Conservation (phyloP, 108 stramenopile species). For the Fistulifera pelliculosa region DNA sequence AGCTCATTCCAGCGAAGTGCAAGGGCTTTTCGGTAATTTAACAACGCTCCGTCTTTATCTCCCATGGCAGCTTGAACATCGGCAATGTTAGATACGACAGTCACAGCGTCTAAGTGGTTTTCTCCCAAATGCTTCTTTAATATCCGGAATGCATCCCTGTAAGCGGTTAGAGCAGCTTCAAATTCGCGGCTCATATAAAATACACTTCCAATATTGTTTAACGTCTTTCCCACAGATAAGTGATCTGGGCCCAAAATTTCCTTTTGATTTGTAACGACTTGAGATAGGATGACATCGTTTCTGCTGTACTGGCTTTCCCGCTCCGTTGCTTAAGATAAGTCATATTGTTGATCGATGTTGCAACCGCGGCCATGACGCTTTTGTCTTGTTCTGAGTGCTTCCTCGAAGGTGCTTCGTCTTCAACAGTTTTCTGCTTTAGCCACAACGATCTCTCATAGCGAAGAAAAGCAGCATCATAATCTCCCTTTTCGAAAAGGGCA, state of each 20-base stretch:
- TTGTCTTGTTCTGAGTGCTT: conserved; percentile 13
- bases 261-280: conserved; percentile 48
- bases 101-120: conserved; percentile 52
- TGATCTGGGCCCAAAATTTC: conserved; percentile 47
- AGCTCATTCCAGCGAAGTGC: conserved; percentile 33
- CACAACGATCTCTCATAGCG: conserved; percentile 37
- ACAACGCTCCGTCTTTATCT: conserved; percentile 2
- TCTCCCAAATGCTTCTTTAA: conserved; percentile 33
- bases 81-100: conserved; percentile 62
- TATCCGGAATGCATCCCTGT: conserved; percentile 44
- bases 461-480: conserved; percentile 39
- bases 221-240: conserved; percentile 58
- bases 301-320: conserved; percentile 40
- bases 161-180: conserved; percentile 42
- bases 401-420: conserved; percentile 1
- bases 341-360: conserved; percentile 63
- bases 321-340: conserved; percentile 42
- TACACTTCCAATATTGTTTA: conserved; percentile 69
- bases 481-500: conserved; percentile 38
- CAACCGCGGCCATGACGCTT: conserved; percentile 38
- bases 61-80: conserved; percentile 37
- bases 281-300: conserved; percentile 52
- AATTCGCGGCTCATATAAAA: conserved; percentile 44
- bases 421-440: conserved; percentile 34
- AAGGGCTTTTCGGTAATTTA: conserved; percentile 12